phyloP scores from a whole-genome alignment of 306 rosid genomes.

The Fragaria iinumae region DNA sequence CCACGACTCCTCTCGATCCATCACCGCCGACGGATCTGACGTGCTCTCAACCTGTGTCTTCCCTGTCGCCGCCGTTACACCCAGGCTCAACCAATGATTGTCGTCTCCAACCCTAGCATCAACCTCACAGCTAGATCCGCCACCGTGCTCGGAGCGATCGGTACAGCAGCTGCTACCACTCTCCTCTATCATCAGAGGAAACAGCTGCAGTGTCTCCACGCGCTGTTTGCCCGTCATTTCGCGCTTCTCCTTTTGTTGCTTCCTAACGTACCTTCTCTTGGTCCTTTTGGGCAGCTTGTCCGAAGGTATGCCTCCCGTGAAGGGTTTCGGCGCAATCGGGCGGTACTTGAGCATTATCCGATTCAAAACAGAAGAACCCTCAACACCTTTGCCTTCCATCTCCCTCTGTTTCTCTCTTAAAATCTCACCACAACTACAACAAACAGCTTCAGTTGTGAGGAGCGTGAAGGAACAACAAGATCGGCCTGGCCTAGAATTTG shows the following conservation, averaged over 20 bases:
- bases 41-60: neutral
- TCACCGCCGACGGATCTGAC: slow-evolving; percentile 24
- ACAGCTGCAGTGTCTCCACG: slow-evolving; percentile 39
- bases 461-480: too few relatives aligned
- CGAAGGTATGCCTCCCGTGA: slow-evolving; percentile 15
- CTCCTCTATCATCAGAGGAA: slow-evolving; percentile 28
- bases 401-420: neutral
- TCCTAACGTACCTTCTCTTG: slow-evolving; percentile 64
- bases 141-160: neutral
- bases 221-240: neutral
- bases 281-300: slow-evolving; percentile 22
- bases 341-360: slow-evolving; percentile 58
- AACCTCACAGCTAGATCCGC: slow-evolving; percentile 21
- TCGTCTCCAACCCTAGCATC: neutral
- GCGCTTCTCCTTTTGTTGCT: neutral
- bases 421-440: neutral
- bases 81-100: neutral
- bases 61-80: neutral
- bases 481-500: too few relatives aligned
- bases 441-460: too few relatives aligned
- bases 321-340: slow-evolving; percentile 79
- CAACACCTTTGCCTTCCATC: neutral
- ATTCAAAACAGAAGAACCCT: slow-evolving; percentile 1
- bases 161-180: slow-evolving; percentile 4
- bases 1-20: slow-evolving; percentile 30